phyloP scores from a whole-genome alignment of 2,329 filamentous ascomycete species.

The Penicillium sp. region DNA sequence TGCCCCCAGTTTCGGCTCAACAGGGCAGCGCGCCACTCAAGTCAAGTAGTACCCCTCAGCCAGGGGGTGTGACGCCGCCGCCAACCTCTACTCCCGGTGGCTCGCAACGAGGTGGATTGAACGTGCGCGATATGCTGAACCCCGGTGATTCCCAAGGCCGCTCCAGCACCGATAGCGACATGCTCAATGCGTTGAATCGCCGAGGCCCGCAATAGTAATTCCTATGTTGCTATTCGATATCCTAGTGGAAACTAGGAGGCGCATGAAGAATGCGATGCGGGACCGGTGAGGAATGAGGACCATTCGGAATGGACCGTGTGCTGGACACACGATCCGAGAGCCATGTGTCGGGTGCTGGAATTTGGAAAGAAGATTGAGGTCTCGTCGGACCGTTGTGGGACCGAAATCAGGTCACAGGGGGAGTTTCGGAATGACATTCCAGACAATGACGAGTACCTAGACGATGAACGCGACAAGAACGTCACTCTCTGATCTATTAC shows the following conservation, averaged over 20 bases:
- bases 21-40: not conserved
- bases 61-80: conserved; percentile 38
- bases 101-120: conserved; percentile 43
- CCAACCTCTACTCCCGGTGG: conserved; percentile 37
- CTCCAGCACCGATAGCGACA: conserved; percentile 49
- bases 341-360: conserved; percentile 18
- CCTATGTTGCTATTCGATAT: not conserved
- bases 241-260: not conserved
- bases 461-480: conserved; percentile 10
- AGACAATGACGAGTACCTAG: not conserved
- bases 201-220: conserved; percentile 36
- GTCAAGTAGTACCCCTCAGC: conserved; percentile 11
- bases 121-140: conserved; percentile 50
- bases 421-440: conserved; percentile 5
- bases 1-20: conserved; percentile 2
- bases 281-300: not conserved
- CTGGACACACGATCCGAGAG: conserved; percentile 24
- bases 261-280: not conserved
- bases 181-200: conserved; percentile 49
- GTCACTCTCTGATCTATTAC: conserved; percentile 20
- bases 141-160: conserved; percentile 42
- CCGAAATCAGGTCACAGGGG: not conserved
- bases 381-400: conserved; percentile 12
- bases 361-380: conserved; percentile 11
- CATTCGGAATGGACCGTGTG: conserved; percentile 22